Base-by-base conservation (phyloP, 257 asterid genomes). In the Fraxinus cuspidata region DNA sequence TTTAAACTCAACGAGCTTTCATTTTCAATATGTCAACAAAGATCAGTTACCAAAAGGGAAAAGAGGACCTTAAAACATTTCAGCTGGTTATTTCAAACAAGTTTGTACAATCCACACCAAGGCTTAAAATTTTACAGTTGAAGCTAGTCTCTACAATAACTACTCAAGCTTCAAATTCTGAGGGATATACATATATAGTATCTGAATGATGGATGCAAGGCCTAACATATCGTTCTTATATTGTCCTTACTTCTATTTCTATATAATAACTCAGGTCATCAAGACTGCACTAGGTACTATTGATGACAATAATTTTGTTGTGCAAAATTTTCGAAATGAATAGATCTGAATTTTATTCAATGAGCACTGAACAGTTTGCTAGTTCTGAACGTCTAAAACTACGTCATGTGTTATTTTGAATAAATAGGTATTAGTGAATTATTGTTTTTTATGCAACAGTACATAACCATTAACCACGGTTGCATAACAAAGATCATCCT, bases 31-130 rank as follows among this genome's bases (percentile, higher is more conserved):
- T 4, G n/a, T 47, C 58, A 47, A 47, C 21, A 16, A 47, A 15
- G 21, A 47, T 1, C n/a, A 47, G 58, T 47, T 21, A 16, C n/a
- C 58, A 47, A 47, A 47, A 16, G 58, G 58, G 7, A 47, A 47
- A 42, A 47, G 7, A 47, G 7, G 65, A 75, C 29, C 32, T 75
- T 9, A 63, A 74, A 58, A 72, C 7, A 2, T n/a, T 47, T 73
- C n/a, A 29, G n/a, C 78, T 73, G 34, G 47, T 66, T 73, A 67
- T 66, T n/a, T 13, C 42, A 9, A 77, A 69, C 31, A 68, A 70
- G 3, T 47, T 31, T 31, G 4, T 28, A 76, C 2, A 29, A 49
- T 15, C n/a, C 58, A 23, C 69, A 73, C 40, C 44, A 73, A 51
- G 31, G 47, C 10, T 69, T 32, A 68, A 47, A 49, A 5, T 31